Evolutionary conservation across 176 grass and related monocot genomes (phyloP).

Genomic region (Melocanna baccifera): DNA sequence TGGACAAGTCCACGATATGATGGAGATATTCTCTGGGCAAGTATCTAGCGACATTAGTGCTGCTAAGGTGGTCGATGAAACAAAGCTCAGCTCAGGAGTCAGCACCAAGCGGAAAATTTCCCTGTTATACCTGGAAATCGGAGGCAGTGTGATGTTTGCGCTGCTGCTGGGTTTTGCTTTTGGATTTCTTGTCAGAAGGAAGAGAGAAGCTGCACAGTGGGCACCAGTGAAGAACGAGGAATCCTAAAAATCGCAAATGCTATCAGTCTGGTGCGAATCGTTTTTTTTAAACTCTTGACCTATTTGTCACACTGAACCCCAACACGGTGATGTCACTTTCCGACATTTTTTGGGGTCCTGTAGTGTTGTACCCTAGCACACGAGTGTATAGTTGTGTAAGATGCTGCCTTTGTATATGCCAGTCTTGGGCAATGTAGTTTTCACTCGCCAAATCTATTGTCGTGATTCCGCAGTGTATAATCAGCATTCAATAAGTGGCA

Average conservation of each 20-base stretch:
- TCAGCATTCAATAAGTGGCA: neutral
- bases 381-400: neutral
- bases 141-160: conserved; percentile 34
- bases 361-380: neutral
- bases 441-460: neutral
- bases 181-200: conserved; percentile 56
- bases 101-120: conserved; percentile 3
- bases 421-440: neutral
- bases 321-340: neutral
- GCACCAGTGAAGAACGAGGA: conserved; percentile 76
- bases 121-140: conserved; percentile 41
- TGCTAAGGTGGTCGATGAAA: neutral
- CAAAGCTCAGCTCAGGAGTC: conserved; percentile 19
- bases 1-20: conserved; percentile 77
- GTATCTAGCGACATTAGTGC: neutral
- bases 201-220: conserved; percentile 59
- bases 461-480: neutral
- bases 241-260: conserved; percentile 14
- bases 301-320: neutral
- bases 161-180: conserved; percentile 55
- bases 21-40: conserved; percentile 73
- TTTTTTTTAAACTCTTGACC: neutral
- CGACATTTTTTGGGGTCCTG: neutral
- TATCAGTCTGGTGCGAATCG: neutral
- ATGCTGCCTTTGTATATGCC: neutral